Base-by-base conservation (phyloP, 257 asterid genomes). In the Salvia miltiorrhiza region DNA sequence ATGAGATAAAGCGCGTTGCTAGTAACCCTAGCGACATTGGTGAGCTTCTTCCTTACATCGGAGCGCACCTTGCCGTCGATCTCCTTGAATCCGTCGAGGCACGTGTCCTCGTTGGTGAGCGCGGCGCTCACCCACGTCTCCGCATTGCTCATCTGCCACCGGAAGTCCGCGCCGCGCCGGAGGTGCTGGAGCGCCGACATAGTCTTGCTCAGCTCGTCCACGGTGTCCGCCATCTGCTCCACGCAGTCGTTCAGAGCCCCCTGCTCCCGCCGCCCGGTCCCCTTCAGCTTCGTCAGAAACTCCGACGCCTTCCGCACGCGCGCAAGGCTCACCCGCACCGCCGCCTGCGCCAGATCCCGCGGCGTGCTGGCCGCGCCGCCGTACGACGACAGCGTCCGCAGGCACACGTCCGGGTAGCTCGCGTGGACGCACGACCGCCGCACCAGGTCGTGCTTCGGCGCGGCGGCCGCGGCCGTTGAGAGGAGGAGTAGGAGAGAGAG, bases 121-220 rank as follows among this genome's bases (percentile, higher is more conserved):
- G 97, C 97, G 44, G 99, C 99, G 79, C 97, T 90, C 0, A 86
- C 96, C 97, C 97, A 93, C 30, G 97, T 93, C 87, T 90, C 84
- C 16, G 81, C 93, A 66, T 93, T 90, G 79, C 93, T 90, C 96
- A 93, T 88, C 82, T 87, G 96, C 95, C 96, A 92, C 79, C 78
- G 43, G 80, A 90, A 92, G 3, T 82, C 91, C 4, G 30, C 72
- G 33, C 89, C 96, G 11, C 81, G 81, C 11, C 85, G 79, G 54
- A 90, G 91, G 44, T 73, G 81, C 78, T 78, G 76, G 44, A 93
- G 77, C 68, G 87, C 96, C 45, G 85, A 65, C 50, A 93, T 79
- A 0, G 90, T 83, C 56, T 79, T 79, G 64, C 84, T 81, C 21
- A 93, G 89, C 63, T 90, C 88, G 10, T 88, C 90, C 24, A 93